phyloP scores from a whole-genome alignment of 306 rosid species.

The Cucurbita ficifolia region DNA sequence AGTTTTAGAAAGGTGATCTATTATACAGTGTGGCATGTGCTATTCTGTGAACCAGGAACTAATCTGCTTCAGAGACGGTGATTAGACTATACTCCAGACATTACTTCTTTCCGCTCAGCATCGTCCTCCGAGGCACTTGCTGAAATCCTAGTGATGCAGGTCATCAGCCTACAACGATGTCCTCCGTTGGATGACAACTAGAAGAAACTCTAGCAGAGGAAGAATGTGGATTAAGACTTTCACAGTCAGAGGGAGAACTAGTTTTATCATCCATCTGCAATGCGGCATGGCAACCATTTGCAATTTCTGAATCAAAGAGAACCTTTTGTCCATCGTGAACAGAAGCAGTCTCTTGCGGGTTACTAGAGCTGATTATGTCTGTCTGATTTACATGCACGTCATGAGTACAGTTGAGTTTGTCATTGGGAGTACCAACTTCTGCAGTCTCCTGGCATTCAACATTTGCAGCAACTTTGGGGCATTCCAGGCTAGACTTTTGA shows the following conservation, averaged over 20 bases:
- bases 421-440: conserved; percentile 2
- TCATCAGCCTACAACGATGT: conserved; percentile 14
- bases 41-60: conserved; percentile 24
- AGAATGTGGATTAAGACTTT: background rate
- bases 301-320: conserved; percentile 12
- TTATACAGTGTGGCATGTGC: conserved; percentile 17
- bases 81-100: background rate
- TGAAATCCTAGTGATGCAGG: conserved; percentile 8
- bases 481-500: background rate
- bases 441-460: conserved; percentile 12
- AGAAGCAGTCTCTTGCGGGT: background rate
- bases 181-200: background rate
- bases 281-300: background rate
- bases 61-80: conserved; percentile 4
- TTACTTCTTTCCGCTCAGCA: conserved; percentile 10
- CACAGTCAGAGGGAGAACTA: background rate
- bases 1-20: conserved; percentile 19
- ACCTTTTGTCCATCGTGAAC: conserved; percentile 8
- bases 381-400: conserved; percentile 16
- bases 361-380: conserved; percentile 13
- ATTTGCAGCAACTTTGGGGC: conserved; percentile 9
- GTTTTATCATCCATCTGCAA: background rate
- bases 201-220: background rate
- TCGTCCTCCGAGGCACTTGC: conserved; percentile 9
- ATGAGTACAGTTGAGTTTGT: conserved; percentile 2